phyloP scores from a whole-genome alignment of 805 yeast genomes.

The Saturnispora halmiae region DNA sequence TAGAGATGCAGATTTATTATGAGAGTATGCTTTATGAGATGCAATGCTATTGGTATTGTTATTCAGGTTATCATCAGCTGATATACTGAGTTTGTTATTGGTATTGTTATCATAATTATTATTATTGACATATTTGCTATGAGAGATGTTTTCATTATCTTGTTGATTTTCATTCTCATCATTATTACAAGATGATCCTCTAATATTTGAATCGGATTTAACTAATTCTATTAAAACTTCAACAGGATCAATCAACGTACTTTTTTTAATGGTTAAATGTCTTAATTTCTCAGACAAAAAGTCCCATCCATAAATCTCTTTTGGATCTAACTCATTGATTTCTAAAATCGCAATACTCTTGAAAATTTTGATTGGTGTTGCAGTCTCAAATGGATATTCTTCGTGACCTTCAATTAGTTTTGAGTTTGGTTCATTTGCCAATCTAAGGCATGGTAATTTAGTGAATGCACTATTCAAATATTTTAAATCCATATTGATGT shows the following conservation, averaged over 20 bases:
- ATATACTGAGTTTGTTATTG: not conserved
- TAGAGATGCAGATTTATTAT: slow-evolving; percentile 13
- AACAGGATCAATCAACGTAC: slow-evolving; percentile 41
- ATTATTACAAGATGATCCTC: slow-evolving; percentile 16
- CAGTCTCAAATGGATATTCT: slow-evolving; percentile 63
- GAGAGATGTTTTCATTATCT: not conserved
- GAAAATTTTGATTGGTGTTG: slow-evolving; percentile 54
- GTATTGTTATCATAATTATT: slow-evolving; percentile 2
- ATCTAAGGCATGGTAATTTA: slow-evolving; percentile 52
- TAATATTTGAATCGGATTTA: slow-evolving; percentile 36
- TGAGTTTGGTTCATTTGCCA: slow-evolving; percentile 52
- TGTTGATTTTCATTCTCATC: not conserved
- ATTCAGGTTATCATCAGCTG: too few relatives aligned
- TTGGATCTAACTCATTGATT: slow-evolving; percentile 50
- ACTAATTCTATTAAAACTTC: slow-evolving; percentile 47
- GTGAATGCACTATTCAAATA: slow-evolving; percentile 57
- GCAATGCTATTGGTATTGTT: slow-evolving; percentile 4
- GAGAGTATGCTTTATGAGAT: not conserved
- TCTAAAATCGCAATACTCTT: slow-evolving; percentile 56
- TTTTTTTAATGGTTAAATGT: slow-evolving; percentile 44
- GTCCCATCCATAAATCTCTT: slow-evolving; percentile 61
- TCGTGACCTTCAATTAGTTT: slow-evolving; percentile 52
- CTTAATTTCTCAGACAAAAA: slow-evolving; percentile 43
- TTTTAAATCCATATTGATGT: slow-evolving; percentile 35
- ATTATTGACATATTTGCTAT: slow-evolving; percentile 9